Conservation (phyloP, 2,329 filamentous ascomycete genomes). For the Ophiocordyceps camponoti-leonardi region DNA sequence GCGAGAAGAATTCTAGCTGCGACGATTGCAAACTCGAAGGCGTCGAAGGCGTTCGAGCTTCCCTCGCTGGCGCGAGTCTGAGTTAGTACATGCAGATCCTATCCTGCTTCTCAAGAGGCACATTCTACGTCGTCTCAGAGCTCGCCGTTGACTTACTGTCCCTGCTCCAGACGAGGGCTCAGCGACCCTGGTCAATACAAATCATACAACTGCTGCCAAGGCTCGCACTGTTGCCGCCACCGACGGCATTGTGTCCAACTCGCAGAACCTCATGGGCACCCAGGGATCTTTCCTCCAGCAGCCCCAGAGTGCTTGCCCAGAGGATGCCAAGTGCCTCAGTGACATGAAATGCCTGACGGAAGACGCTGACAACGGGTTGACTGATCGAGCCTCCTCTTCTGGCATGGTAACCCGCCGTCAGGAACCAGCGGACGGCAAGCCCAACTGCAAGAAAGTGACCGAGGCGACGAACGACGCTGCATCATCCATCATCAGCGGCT, state of each 20-base stretch:
- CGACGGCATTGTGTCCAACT: not conserved
- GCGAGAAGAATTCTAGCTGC: not conserved
- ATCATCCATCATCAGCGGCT: not conserved
- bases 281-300: too few relatives aligned
- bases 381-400: too few relatives aligned
- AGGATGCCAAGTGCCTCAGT: constrained; percentile 1
- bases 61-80: not conserved
- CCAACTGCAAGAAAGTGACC: not conserved
- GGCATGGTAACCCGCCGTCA: too few relatives aligned
- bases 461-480: not conserved
- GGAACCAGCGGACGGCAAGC: not conserved
- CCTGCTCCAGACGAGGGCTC: not conserved
- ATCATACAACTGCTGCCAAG: not conserved
- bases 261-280: too few relatives aligned
- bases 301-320: not conserved
- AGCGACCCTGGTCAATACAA: not conserved
- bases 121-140: not conserved
- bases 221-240: not conserved
- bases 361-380: not conserved
- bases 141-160: too few relatives aligned
- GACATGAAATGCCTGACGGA: not conserved
- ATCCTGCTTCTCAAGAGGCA: not conserved
- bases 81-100: not conserved
- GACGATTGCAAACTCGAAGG: not conserved
- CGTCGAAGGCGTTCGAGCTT: not conserved